Base-by-base conservation (phyloP, 176 grass and related monocot genomes). In the Hsuehochloa calcarea region DNA sequence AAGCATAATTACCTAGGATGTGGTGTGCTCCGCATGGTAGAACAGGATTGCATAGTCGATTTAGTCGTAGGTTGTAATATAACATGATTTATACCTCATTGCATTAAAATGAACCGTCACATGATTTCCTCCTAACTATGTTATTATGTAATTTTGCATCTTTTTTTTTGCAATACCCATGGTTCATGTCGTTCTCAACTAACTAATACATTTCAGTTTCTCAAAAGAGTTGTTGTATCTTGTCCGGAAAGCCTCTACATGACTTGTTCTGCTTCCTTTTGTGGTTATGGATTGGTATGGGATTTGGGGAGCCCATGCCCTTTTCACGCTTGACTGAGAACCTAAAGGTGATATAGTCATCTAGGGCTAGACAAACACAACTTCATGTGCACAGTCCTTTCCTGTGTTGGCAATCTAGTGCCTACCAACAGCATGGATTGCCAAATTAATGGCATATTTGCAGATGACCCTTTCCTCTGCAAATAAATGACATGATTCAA, bases 241-340 rank as follows among this genome's bases (percentile, higher is more conserved):
- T 72, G 9, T 66, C 4, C 0, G 25, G 10, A 82, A 82, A 78
- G 69, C 13, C 51, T 80, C 8, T 19, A 20, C 14, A 35, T 63
- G 22, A 29, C 12, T 44, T 84, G 4, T n/a, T 74, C 69, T 7
- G 68, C 41, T 60, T 47, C 27, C 46, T 9, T 64, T 63, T 78
- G 9, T 55, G 47, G 35, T 65, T 74, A 78, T 80, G 31, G 19
- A 39, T 44, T 61, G 20, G 37, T 78, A 11, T 83, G 13, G 12
- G 44, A 9, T 86, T 51, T 63, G 58, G 23, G 29, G 2, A 80
- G 1, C 25, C 44, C 52, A 49, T 77, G 62, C 16, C 10, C 50
- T 50, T 69, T 82, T 82, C 6, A 40, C 76, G 50, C 49, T 20
- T 68, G 20, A 74, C 59, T 87, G 14, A 25, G 8, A 75, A 67